Base-by-base conservation (phyloP, 441 rosid species). In the Codiaeum variegatum region DNA sequence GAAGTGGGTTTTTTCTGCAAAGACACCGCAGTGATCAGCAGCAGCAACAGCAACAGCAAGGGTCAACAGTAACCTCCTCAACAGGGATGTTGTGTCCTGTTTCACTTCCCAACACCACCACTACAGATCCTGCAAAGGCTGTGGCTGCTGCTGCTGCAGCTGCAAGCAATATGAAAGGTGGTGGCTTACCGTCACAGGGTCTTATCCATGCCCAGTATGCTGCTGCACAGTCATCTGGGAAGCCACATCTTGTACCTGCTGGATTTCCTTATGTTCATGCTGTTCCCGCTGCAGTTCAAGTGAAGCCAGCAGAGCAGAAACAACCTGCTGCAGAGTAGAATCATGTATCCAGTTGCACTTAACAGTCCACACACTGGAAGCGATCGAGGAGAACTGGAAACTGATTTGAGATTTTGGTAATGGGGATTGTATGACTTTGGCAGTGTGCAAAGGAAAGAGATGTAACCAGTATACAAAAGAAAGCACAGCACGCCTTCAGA, bases 261-360 rank as follows among this genome's bases (percentile, higher is more conserved):
- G 92, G 93, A 26, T 89, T 86, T 78, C 51, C 91, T 2, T 82
- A 88, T 56, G 86, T 81, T 9, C 92, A 90, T 60, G 64, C 91
- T 34, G 88, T 82, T 63, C 85, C 90, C 9, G 66, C 79, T 26
- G 86, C 82, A 8, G 96, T 84, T 74, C 98, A 88, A 81, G 93
- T 86, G 71, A 94, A 92, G 77, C 91, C 92, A 5, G 85, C 92
- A 11, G 96, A 95, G 79, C 92, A 93, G 79, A 91, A 91, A 66
- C 95, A 90, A 73, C 95, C 93, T 38, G 89, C 91, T 29, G 98
- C 94, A 78, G 94, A 92, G 80, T 94, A 90, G 83, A 79, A 58
- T 49, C 16, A 6, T 26, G 10, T 51, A 47, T 36, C 72, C 15
- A 11, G 49, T 59, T 65, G 66, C 24, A 40, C 40, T 26, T 32